phyloP scores from a whole-genome alignment of 768 basidiomycete species.

The Rubroboletus pulcherrimus region DNA sequence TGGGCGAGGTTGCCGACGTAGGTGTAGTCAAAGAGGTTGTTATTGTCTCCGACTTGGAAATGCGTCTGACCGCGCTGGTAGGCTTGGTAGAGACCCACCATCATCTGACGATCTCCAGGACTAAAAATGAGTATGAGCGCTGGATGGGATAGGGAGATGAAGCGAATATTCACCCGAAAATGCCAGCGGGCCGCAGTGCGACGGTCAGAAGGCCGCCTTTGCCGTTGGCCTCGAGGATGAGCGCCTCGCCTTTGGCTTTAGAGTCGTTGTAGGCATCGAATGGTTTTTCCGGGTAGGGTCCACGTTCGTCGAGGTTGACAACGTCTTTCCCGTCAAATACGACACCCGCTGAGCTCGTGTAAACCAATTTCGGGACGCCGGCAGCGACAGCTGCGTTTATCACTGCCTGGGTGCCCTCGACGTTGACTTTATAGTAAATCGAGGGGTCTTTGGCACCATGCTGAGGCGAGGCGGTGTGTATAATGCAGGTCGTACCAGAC shows the following conservation, averaged over 20 bases:
- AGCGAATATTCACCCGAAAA: slow-evolving; percentile 73
- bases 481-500: slow-evolving; percentile 85
- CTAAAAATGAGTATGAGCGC: slow-evolving; percentile 36
- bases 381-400: slow-evolving; percentile 74
- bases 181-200: slow-evolving; percentile 87
- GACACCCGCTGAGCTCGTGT: slow-evolving; percentile 90
- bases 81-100: slow-evolving; percentile 75
- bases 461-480: slow-evolving; percentile 90
- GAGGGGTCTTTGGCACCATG: slow-evolving; percentile 64
- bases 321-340: slow-evolving; percentile 81
- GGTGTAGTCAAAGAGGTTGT: slow-evolving; percentile 93
- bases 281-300: slow-evolving; percentile 65
- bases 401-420: slow-evolving; percentile 82
- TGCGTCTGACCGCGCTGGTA: slow-evolving; percentile 81
- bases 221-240: slow-evolving; percentile 84
- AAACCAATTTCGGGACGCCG: slow-evolving; percentile 84
- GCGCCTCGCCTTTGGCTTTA: slow-evolving; percentile 82
- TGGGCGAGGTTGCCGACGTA: slow-evolving; percentile 95
- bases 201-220: slow-evolving; percentile 82
- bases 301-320: slow-evolving; percentile 84
- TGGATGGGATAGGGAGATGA: background rate
- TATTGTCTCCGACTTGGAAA: slow-evolving; percentile 92
- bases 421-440: slow-evolving; percentile 90
- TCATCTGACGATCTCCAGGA: slow-evolving; percentile 86
- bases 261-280: slow-evolving; percentile 94